phyloP scores from a whole-genome alignment of 2,329 filamentous ascomycete species.

The Pseudogymnoascus sp. region DNA sequence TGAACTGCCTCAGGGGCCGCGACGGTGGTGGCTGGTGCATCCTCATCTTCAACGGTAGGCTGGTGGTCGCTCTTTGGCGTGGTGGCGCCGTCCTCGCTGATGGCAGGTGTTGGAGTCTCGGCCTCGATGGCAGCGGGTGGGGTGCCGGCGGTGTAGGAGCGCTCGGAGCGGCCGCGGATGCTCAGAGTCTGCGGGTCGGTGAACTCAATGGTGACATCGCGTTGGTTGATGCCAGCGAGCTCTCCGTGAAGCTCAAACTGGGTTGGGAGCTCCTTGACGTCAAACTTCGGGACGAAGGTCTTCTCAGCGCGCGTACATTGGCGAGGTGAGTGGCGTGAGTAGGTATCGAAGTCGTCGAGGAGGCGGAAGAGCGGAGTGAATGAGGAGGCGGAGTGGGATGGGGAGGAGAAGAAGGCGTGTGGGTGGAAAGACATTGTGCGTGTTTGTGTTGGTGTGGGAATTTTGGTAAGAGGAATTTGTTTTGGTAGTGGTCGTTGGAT shows the following conservation, averaged over 20 bases:
- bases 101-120: constrained; percentile 20
- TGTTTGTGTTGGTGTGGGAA: constrained; percentile 9
- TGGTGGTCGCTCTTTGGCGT: constrained; percentile 33
- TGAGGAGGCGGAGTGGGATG: constrained; percentile 13
- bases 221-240: constrained; percentile 63
- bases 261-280: constrained; percentile 60
- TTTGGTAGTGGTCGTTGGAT: not conserved
- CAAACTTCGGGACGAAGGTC: constrained; percentile 66
- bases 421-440: constrained; percentile 33
- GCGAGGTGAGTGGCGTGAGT: constrained; percentile 30
- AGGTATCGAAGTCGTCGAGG: constrained; percentile 52
- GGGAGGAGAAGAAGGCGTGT: not conserved
- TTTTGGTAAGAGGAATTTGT: not conserved
- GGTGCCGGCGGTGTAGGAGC: constrained; percentile 45
- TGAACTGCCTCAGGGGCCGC: constrained; percentile 15
- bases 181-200: constrained; percentile 64
- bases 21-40: constrained; percentile 17
- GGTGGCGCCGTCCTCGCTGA: constrained; percentile 16
- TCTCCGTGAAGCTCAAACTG: constrained; percentile 72
- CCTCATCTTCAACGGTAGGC: constrained; percentile 25
- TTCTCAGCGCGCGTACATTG: constrained; percentile 13
- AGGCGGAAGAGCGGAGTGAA: constrained; percentile 53
- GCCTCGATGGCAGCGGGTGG: constrained; percentile 29
- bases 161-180: constrained; percentile 59
- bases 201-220: constrained; percentile 68